Base-by-base conservation (phyloP, 1,284 basidiomycete genomes). In the Rhodofomes roseus region DNA sequence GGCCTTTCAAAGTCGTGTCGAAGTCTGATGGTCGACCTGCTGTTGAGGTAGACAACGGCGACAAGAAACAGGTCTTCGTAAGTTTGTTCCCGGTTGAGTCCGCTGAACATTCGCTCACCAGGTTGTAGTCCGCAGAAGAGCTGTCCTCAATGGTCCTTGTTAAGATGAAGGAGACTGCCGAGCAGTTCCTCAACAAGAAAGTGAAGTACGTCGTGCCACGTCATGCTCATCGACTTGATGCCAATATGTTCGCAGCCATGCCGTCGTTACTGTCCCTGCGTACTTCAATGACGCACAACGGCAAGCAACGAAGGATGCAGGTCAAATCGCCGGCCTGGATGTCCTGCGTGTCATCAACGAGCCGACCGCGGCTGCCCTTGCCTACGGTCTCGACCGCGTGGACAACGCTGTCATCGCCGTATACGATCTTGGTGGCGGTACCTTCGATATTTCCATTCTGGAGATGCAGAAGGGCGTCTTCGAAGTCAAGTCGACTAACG, bases 391-490 rank as follows among this genome's bases (percentile, higher is more conserved):
- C 36, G 95, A 97, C 74, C 89, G 88, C 23, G 68, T 77, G 2
- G 91, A 95, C 66, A 90, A 90, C 41, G 88, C 90, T 12, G 80
- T 96, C 69, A 96, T 99, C 69, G 95, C 95, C 56, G 96, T 99
- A 63, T 99, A 98, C 75, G 96, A 99, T 81, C 90, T 98, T 60
- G 96, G 96, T 77, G 96, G 96, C 77, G 96, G 96, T 78, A 98
- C 96, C 57, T 98, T 98, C 76, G 95, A 98, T 93, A 93, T 98
- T 69, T 98, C 96, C 37, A 95, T 99, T 67, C 83, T 98, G 48
- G 95, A 98, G 79, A 98, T 98, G 93, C 94, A 97, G 77, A 96
- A 97, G 79, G 96, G 96, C 69, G 95, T 99, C 25, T 99, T 98
- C 76, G 96, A 98, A 76, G 96, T 99, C 74, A 98, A 98, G 82